These are phyloP conservation scores for Mortierella sp. DNA, from an alignment of 371 early-diverging fungal species.

Conservation along the genomic window DNA sequence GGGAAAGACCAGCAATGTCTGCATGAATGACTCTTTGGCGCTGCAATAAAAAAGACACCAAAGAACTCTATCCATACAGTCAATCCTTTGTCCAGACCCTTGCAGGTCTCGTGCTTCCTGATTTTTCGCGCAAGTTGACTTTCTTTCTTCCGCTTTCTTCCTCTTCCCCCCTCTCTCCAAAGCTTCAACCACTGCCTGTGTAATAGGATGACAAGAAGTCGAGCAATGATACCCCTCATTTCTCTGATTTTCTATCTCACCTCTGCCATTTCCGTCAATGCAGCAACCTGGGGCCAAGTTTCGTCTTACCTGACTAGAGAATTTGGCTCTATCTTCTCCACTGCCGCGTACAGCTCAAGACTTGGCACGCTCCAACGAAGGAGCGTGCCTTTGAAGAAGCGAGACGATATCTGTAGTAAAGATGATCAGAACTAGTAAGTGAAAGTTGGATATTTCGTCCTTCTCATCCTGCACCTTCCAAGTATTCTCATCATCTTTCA, in stretches of 20 bases:
- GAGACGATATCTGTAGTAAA: conserved; percentile 9
- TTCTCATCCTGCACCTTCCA: too few relatives aligned
- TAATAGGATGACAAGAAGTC: too few relatives aligned
- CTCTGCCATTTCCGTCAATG: not conserved
- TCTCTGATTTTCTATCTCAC: not conserved
- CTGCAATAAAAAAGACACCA: conserved; percentile 1
- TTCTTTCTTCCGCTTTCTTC: not conserved
- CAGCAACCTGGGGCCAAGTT: not conserved
- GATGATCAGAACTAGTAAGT: conserved; percentile 1
- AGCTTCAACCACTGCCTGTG: not conserved
- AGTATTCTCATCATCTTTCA: too few relatives aligned
- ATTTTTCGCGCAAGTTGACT: too few relatives aligned
- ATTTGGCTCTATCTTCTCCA: conserved; percentile 1
- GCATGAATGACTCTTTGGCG: not conserved
- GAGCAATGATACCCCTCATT: too few relatives aligned
- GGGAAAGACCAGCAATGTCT: conserved; percentile 1
- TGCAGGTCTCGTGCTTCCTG: too few relatives aligned
- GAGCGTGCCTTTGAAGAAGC: conserved; percentile 2
- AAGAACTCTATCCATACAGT: not conserved
- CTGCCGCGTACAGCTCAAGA: not conserved
- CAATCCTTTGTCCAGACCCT: too few relatives aligned
- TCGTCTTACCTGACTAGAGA: conserved; percentile 4
- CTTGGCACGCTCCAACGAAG: not conserved
- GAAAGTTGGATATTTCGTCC: too few relatives aligned
- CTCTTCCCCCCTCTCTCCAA: not conserved